Conservation (phyloP, 2,329 filamentous ascomycete species). For the Phyllosticta paracitricarpa region DNA sequence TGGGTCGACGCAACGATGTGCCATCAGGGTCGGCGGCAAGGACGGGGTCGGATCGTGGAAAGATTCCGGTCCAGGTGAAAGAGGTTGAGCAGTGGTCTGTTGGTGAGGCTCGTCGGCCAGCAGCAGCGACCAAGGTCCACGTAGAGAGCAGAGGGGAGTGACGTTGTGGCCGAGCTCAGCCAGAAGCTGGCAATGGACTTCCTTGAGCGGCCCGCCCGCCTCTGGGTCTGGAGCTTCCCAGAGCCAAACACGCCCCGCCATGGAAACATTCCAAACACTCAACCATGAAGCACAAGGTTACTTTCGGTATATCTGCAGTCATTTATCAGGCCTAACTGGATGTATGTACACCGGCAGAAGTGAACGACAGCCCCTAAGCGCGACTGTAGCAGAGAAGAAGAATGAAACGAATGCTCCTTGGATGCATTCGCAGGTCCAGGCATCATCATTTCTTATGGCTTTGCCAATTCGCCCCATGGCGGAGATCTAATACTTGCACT, state of each 20-base stretch:
- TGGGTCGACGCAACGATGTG: constrained; percentile 3
- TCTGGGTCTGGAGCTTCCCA: background rate
- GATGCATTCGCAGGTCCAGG: no score
- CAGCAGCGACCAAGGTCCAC: background rate
- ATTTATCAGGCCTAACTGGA: no score
- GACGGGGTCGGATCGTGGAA: background rate
- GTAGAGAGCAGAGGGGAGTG: background rate
- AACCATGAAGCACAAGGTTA: background rate
- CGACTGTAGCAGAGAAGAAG: no score
- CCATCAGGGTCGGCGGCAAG: background rate
- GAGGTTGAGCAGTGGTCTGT: background rate
- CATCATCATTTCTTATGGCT: no score
- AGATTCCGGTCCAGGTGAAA: background rate
- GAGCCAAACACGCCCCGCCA: background rate
- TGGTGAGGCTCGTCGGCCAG: background rate
- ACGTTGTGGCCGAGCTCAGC: background rate
- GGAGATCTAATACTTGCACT: background rate
- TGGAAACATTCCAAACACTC: background rate
- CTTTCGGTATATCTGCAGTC: no score
- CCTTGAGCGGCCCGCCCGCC: background rate
- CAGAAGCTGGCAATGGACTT: no score
- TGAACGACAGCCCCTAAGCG: no score
- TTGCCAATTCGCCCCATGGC: background rate
- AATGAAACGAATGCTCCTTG: no score
- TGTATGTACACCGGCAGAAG: no score